Base-by-base conservation (phyloP, 2,329 filamentous ascomycete genomes). In the Fusarium keratoplasticum region DNA sequence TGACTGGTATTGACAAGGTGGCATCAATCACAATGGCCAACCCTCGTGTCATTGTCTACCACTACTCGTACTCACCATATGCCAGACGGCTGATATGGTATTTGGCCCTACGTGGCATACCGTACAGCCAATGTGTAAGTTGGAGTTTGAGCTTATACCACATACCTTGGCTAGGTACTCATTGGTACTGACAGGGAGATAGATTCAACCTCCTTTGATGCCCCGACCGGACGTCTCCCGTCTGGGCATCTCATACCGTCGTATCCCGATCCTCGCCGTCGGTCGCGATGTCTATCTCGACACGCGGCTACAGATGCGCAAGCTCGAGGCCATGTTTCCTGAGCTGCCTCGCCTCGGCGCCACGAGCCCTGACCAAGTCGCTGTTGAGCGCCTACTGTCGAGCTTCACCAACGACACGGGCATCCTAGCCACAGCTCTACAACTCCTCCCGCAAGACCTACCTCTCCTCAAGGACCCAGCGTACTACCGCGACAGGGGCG, bases 201-300 rank as follows among this genome's bases (percentile, higher is more conserved):
- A 92, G 91, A 81, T 90, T 59, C 92, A 94, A 89, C 91, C 92
- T 0, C 83, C 85, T 4, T 86, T 88, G 36, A 84, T 94, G 79
- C 93, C 93, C 8, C 90, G 92, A 29, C 91, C 91, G 1, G 91
- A 93, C 79, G 79, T 94, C 16, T 81, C 84, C 20, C 83, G 84
- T 2, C 86, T 95, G 16, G 91, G 90, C 29, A 86, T 94, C 64
- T 83, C 85, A 8, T 92, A 95, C 82, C 88, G 92, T 5, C 91
- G 93, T 66, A 94, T 94, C 66, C 93, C 93, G 2, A 78, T 94
- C 60, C 82, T 94, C 60, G 83, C 89, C 25, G 90, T 94, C 74
- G 92, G 91, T 18, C 85, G 88, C 7, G 89, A 93, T 77, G 83
- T 95, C 50, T 94, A 94, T 83, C 84, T 90, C 69, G 93, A 95